Percentiles rank a stretch among this genome's conserved stretches.
These are phyloP conservation scores for Trichosporon ovoides DNA, from an alignment of 1,284 basidiomycete species.

Conservation along the genomic window DNA sequence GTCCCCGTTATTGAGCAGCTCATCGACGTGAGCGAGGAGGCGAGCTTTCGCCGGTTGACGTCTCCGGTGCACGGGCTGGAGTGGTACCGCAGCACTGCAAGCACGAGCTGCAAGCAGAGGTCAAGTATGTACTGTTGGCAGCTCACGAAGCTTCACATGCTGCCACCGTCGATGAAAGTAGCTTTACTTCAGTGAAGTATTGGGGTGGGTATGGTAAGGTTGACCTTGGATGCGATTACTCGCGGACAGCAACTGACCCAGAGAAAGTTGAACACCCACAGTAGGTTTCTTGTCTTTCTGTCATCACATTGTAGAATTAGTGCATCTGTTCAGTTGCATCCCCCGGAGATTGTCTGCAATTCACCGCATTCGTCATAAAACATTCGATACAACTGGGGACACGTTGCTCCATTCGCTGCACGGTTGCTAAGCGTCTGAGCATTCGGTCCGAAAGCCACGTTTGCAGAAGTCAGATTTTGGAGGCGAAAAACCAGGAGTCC, in stretches of 20 bases:
- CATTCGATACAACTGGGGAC: not conserved
- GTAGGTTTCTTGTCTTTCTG: not conserved
- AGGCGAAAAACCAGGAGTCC: constrained; percentile 44
- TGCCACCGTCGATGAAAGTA: not conserved
- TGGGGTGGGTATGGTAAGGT: not conserved
- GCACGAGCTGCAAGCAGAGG: not conserved
- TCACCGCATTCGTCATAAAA: not conserved
- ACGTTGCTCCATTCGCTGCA: too few relatives aligned
- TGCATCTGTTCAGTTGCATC: not conserved
- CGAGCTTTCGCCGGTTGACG: too few relatives aligned
- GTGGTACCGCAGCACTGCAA: not conserved
- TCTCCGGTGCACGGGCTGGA: not conserved
- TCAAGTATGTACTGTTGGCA: not conserved
- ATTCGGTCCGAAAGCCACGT: not conserved
- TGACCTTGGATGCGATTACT: constrained; percentile 5
- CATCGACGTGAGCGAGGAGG: too few relatives aligned
- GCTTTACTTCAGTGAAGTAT: not conserved
- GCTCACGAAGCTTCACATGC: not conserved
- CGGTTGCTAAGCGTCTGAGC: too few relatives aligned
- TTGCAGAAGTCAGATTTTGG: constrained; percentile 16
- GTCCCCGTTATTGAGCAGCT: constrained; percentile 61
- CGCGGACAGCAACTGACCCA: constrained; percentile 6
- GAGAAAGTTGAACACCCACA: not conserved
- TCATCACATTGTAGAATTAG: not conserved
- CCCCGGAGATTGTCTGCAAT: not conserved